A percentile compares a stretch with the other conserved stretches of the same genome.
phyloP scores from a whole-genome alignment of 1,139 yeast species.

The Blastobotrys apis region DNA sequence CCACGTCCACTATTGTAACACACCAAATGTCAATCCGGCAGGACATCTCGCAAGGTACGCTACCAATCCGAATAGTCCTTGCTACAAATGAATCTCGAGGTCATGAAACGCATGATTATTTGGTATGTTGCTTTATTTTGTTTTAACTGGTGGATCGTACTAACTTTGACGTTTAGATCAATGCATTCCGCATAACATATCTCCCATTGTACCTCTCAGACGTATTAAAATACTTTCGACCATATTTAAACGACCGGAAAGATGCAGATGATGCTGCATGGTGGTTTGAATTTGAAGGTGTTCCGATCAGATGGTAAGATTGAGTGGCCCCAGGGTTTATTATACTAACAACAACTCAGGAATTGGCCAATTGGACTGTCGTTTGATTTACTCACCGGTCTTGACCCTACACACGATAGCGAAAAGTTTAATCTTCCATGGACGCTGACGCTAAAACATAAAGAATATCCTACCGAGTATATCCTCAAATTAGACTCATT shows the following conservation, averaged over 20 bases:
- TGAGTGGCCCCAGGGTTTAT: not conserved
- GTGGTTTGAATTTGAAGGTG: conserved; percentile 69
- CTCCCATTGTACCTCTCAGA: conserved; percentile 47
- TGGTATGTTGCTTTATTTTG: conserved; percentile 1
- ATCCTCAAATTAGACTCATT: conserved; percentile 45
- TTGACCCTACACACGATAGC: conserved; percentile 32
- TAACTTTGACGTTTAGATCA: conserved; percentile 22
- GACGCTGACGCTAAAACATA: conserved; percentile 46
- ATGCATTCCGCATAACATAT: conserved; percentile 50
- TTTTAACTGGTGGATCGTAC: not conserved
- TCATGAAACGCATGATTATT: conserved; percentile 17
- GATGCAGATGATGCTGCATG: conserved; percentile 38
- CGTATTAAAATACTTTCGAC: conserved; percentile 44
- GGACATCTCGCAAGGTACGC: conserved; percentile 52
- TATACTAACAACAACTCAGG: conserved; percentile 31
- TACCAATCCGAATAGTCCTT: conserved; percentile 44
- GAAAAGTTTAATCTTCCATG: conserved; percentile 41
- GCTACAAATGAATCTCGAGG: conserved; percentile 31
- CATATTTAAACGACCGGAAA: conserved; percentile 37
- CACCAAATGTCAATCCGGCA: too few relatives aligned
- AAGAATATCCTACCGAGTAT: conserved; percentile 49
- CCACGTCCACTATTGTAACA: too few relatives aligned
- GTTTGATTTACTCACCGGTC: conserved; percentile 49
- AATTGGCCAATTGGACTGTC: conserved; percentile 72
- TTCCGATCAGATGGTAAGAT: conserved; percentile 55